Evolutionary conservation across 176 grass and related monocot genomes (phyloP).

Genomic region (Raddia guianensis): DNA sequence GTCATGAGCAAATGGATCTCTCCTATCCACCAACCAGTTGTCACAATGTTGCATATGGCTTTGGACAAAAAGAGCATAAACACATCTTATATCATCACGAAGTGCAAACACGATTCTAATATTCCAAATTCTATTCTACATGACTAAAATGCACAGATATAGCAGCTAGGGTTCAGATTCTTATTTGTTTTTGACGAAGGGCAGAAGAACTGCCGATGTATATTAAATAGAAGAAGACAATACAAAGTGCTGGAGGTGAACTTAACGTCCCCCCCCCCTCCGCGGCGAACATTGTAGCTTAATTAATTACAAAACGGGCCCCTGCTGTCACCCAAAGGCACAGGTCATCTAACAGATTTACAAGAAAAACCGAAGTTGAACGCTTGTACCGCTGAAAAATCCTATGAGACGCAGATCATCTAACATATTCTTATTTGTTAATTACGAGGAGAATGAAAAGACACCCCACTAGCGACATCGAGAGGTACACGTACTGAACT

Average conservation of each 20-base stretch:
- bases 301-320: too few species aligned
- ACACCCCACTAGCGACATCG: background rate
- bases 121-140: slow-evolving; percentile 26
- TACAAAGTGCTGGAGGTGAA: too few species aligned
- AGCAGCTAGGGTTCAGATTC: slow-evolving; percentile 20
- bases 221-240: too few species aligned
- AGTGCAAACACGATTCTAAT: background rate
- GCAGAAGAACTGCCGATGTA: too few species aligned
- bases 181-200: background rate
- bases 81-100: background rate
- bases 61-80: slow-evolving; percentile 31
- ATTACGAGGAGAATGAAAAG: background rate
- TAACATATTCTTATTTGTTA: slow-evolving; percentile 13
- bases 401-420: too few species aligned
- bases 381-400: too few species aligned
- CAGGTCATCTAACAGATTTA: too few species aligned
- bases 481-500: background rate
- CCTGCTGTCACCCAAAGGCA: too few species aligned
- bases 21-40: slow-evolving; percentile 14
- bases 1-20: slow-evolving; percentile 22
- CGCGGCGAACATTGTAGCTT: too few species aligned
- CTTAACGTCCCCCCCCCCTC: too few species aligned
- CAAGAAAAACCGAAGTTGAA: too few species aligned
- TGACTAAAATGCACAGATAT: background rate
- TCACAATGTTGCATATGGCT: slow-evolving; percentile 3